Conservation (phyloP, 2,329 filamentous ascomycete genomes). For the Hysterium pulicare region DNA sequence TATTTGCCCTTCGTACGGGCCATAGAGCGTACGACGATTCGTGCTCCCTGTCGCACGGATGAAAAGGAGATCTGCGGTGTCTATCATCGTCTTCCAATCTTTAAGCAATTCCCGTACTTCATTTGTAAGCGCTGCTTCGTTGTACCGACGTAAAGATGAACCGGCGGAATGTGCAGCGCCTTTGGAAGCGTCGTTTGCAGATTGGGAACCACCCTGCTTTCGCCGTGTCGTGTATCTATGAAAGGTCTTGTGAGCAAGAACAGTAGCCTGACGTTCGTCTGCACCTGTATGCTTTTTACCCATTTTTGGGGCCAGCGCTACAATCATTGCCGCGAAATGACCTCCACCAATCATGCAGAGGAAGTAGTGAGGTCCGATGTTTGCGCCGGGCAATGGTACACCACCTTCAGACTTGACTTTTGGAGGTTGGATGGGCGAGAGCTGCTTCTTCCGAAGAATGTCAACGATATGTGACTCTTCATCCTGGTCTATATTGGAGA, state of each 20-base stretch:
- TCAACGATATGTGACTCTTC: conserved; percentile 60
- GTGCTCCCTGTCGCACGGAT: conserved; percentile 83
- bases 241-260: conserved; percentile 95
- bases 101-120: conserved; percentile 78
- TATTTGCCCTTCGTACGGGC: conserved; percentile 85
- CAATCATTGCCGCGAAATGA: conserved; percentile 95
- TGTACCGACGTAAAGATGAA: conserved; percentile 84
- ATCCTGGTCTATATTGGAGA: conserved; percentile 69
- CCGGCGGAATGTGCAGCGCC: conserved; percentile 92
- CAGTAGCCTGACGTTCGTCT: conserved; percentile 79
- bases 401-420: conserved; percentile 53
- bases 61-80: conserved; percentile 81
- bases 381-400: conserved; percentile 54
- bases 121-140: conserved; percentile 84
- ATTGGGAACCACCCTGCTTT: conserved; percentile 95
- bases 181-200: conserved; percentile 90
- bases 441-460: conserved; percentile 71
- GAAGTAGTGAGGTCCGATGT: conserved; percentile 81
- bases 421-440: conserved; percentile 57
- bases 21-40: conserved; percentile 83
- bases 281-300: conserved; percentile 66
- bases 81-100: conserved; percentile 84
- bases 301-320: conserved; percentile 78
- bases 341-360: conserved; percentile 98
- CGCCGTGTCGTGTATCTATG: conserved; percentile 94